Conservation (phyloP, 73 alveolate genomes). For the Paramecium tetraurelia region DNA sequence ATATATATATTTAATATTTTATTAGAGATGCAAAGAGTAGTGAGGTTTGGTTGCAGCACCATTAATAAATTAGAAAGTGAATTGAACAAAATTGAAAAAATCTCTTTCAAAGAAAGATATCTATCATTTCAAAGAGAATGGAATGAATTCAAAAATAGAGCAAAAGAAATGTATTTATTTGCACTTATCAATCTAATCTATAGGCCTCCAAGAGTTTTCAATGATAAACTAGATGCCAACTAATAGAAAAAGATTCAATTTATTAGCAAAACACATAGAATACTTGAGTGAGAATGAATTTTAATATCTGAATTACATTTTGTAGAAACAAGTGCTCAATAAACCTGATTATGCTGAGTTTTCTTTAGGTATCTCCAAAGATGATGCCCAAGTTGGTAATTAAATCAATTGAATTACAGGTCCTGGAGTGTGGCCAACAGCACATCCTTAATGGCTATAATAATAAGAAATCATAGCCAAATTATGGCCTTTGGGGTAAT, state of each 20-base stretch:
- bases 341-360: not conserved
- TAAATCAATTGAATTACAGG: not conserved
- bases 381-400: not conserved
- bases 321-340: not conserved
- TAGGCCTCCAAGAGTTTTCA: conserved; percentile 51
- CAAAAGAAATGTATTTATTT: conserved; percentile 43
- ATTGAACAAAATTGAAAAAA: not conserved
- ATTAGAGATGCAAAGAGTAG: not conserved
- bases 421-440: conserved; percentile 47
- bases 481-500: conserved; percentile 66
- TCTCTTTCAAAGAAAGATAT: not conserved
- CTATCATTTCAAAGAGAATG: conserved; percentile 58
- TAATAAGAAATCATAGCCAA: conserved; percentile 59
- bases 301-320: conserved; percentile 39
- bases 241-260: conserved; percentile 31
- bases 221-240: conserved; percentile 43
- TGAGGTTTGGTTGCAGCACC: not conserved
- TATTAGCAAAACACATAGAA: conserved; percentile 28
- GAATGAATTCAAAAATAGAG: conserved; percentile 47
- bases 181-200: not conserved
- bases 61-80: not conserved
- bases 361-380: conserved; percentile 6
- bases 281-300: conserved; percentile 45
- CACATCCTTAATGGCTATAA: conserved; percentile 59
- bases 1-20: not conserved